Base-by-base conservation (phyloP, 164 flowering plant genomes). In the Dillenia turbinata region DNA sequence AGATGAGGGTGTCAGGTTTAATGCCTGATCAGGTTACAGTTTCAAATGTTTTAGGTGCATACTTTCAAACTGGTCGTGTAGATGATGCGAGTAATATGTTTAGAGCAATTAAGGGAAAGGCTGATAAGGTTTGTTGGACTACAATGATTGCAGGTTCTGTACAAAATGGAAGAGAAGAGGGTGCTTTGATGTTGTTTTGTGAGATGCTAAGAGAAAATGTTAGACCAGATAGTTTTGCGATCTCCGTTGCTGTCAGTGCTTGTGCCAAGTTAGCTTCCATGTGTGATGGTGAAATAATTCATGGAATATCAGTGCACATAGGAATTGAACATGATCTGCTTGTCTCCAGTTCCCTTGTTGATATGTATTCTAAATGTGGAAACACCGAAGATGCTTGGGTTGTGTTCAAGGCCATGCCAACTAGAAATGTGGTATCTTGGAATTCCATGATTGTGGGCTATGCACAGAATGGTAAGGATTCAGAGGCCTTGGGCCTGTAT, bases 351-450 rank as follows among this genome's bases (percentile, higher is more conserved):
- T 63, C 81, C 12, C 77, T 78, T 44, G 65, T 78, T 44, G 74
- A 75, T 62, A 75, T 78, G 81, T 78, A 78, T 57, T 63, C 76
- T 46, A 72, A 72, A 61, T 72, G 81, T 56, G 81, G 79, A 59
- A 62, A 64, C n/a, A 75, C 68, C 40, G 11, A 8, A 1, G 73
- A 72, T 64, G 78, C 78, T 52, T 63, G 65, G 66, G 4, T 12
- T 33, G 57, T 75, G 16, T 78, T 78, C 57, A 33, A 61, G 19
- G 50, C 22, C 52, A 72, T 72, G 72, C 67, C 67, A 22, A 17
- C 50, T 48, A 59, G 62, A 51, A 75, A 70, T 65, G 72, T 33
- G 40, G 40, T 33, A 33, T 33, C 40, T 33, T 33, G 40, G 40
- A 33, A 33, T 33, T 33, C 40, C 40, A 33, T 33, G 40, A 33